These are phyloP conservation scores for Blastobotrys indianensis DNA, from an alignment of 1,139 yeast genomes.

Conservation along the genomic window DNA sequence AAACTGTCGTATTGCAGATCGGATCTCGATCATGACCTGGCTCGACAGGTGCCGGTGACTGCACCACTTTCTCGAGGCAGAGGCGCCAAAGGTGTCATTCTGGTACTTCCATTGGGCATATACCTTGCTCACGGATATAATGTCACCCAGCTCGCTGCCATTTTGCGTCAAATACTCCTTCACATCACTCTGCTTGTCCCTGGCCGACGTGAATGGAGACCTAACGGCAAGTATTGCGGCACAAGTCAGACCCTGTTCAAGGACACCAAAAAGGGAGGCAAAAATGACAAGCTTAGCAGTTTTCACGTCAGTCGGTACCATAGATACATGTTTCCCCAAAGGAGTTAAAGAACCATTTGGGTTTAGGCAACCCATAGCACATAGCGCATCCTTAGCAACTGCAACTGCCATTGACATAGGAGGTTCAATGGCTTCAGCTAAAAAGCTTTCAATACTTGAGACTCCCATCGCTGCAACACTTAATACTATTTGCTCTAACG, in stretches of 20 bases:
- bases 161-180: conserved; percentile 45
- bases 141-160: conserved; percentile 56
- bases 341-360: conserved; percentile 55
- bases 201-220: conserved; percentile 59
- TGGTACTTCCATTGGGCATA: conserved; percentile 43
- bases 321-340: conserved; percentile 74
- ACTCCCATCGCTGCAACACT: conserved; percentile 89
- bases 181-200: conserved; percentile 60
- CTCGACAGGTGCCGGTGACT: conserved; percentile 58
- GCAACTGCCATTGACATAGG: conserved; percentile 57
- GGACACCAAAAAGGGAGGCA: conserved; percentile 77
- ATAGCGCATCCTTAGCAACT: conserved; percentile 56
- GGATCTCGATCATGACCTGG: conserved; percentile 62
- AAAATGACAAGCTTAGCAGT: conserved; percentile 77
- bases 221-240: conserved; percentile 74
- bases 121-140: conserved; percentile 58
- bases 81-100: conserved; percentile 19
- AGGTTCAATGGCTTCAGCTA: conserved; percentile 74
- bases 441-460: conserved; percentile 58
- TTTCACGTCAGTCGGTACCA: conserved; percentile 78
- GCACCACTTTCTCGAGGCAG: conserved; percentile 45
- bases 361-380: conserved; percentile 66
- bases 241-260: conserved; percentile 66
- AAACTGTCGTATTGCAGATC: conserved; percentile 64
- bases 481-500: conserved; percentile 74